These are phyloP conservation scores for Sporothrix schenckii DNA, from an alignment of 2,329 filamentous ascomycete genomes.

Conservation along the genomic window DNA sequence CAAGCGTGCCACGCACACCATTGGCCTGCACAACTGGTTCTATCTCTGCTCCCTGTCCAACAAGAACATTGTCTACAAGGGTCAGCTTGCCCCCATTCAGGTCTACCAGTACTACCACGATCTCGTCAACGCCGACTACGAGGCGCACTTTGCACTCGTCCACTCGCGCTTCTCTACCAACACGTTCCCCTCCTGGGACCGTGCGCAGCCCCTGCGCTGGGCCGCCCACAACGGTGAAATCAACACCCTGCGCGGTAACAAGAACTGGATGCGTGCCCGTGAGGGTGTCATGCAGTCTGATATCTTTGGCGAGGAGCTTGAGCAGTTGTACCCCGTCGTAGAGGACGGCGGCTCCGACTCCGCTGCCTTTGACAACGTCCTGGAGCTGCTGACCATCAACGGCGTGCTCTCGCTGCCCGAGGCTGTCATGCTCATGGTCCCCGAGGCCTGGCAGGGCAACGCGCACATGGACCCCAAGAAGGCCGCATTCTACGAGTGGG, in stretches of 20 bases:
- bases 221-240: conserved; percentile 98
- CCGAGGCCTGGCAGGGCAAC: conserved; percentile 97
- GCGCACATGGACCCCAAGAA: conserved; percentile 89
- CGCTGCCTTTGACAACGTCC: conserved; percentile 94
- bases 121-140: conserved; percentile 93
- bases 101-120: conserved; percentile 99
- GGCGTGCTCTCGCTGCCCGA: conserved; percentile 93
- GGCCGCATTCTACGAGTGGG: conserved; percentile 98
- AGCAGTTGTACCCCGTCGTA: conserved; percentile 88
- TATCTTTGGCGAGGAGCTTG: conserved; percentile 88
- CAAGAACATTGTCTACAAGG: conserved; percentile 99
- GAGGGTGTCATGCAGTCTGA: conserved; percentile 94
- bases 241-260: conserved; percentile 95
- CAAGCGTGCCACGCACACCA: conserved; percentile 92
- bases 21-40: conserved; percentile 97
- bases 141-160: conserved; percentile 94
- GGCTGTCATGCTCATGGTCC: conserved; percentile 98
- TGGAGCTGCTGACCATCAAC: conserved; percentile 92
- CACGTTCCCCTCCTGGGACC: conserved; percentile 97
- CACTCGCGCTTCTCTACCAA: conserved; percentile 98
- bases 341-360: conserved; percentile 97
- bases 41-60: conserved; percentile 95
- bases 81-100: conserved; percentile 89
- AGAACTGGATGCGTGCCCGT: conserved; percentile 98
- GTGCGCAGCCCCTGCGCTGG: conserved; percentile 94